phyloP scores from a whole-genome alignment of 2,329 filamentous ascomycete genomes.

The Penicillium sp. region DNA sequence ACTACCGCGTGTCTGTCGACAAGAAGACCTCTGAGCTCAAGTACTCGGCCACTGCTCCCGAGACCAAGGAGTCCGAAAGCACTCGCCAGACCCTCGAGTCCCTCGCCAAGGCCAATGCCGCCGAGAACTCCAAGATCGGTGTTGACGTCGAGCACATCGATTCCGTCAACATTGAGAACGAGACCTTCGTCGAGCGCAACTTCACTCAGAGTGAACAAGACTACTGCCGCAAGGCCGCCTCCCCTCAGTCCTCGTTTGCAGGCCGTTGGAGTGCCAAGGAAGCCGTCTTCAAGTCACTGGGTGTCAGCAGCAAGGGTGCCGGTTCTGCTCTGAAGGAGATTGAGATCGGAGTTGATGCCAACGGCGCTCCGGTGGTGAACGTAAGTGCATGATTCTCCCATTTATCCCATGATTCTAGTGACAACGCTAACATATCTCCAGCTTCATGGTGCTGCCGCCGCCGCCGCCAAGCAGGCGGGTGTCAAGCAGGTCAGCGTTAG shows the following conservation, averaged over 20 bases:
- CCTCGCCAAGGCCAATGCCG: constrained; percentile 63
- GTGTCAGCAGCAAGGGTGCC: constrained; percentile 79
- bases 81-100: constrained; percentile 75
- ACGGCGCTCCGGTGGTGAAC: constrained; percentile 77
- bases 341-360: constrained; percentile 79
- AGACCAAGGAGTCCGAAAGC: constrained; percentile 58
- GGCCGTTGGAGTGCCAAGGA: constrained; percentile 98
- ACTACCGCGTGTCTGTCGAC: constrained; percentile 78
- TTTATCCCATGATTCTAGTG: neutral
- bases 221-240: constrained; percentile 79
- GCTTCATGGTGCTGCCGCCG: constrained; percentile 81
- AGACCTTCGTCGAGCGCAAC: constrained; percentile 91
- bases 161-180: constrained; percentile 87
- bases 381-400: constrained; percentile 55
- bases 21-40: constrained; percentile 80
- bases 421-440: constrained; percentile 41
- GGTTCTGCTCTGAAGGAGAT: constrained; percentile 92
- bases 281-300: constrained; percentile 95
- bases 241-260: constrained; percentile 85
- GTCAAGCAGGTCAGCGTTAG: constrained; percentile 88
- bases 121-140: constrained; percentile 73
- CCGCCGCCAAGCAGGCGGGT: constrained; percentile 79
- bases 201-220: constrained; percentile 81
- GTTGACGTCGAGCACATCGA: constrained; percentile 90
- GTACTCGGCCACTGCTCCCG: constrained; percentile 68